Conservation (phyloP, 2,329 filamentous ascomycete species). For the Hypomyces perniciosus region DNA sequence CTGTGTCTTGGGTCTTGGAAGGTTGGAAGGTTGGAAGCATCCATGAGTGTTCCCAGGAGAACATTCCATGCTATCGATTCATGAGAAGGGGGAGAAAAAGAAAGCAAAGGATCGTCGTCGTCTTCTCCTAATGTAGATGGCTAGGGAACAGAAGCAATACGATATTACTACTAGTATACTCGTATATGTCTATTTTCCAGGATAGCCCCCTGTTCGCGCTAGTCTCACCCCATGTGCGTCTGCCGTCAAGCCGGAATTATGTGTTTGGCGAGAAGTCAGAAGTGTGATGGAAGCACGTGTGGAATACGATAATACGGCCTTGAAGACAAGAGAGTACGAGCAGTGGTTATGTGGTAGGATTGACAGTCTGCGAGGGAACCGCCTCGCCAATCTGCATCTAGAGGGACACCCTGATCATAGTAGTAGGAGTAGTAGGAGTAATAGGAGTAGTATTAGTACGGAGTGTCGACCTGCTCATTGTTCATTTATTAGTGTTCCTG, state of each 20-base stretch:
- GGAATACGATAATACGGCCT: too few species aligned
- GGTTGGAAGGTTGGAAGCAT: too few species aligned
- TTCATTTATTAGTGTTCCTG: too few species aligned
- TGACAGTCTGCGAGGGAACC: background rate
- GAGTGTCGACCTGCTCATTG: background rate
- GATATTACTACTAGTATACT: background rate
- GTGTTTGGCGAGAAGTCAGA: background rate
- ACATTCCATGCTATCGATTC: too few species aligned
- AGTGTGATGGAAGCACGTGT: too few species aligned
- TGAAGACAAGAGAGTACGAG: background rate
- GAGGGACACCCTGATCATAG: background rate
- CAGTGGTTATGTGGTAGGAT: background rate
- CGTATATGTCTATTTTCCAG: too few species aligned
- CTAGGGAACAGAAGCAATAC: too few species aligned
- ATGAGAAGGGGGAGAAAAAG: too few species aligned
- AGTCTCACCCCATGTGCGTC: constrained; percentile 1
- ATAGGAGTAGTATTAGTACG: constrained; percentile 1
- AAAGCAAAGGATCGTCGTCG: too few species aligned
- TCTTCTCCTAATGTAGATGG: too few species aligned
- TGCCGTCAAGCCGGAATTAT: constrained; percentile 11
- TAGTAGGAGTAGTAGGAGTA: background rate
- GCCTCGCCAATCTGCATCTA: constrained; percentile 11
- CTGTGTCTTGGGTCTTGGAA: too few species aligned
- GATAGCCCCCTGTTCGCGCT: constrained; percentile 1
- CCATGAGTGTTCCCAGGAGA: too few species aligned